These are phyloP conservation scores for Lotus japonicus DNA, from an alignment of 306 rosid genomes.

Conservation along the genomic window DNA sequence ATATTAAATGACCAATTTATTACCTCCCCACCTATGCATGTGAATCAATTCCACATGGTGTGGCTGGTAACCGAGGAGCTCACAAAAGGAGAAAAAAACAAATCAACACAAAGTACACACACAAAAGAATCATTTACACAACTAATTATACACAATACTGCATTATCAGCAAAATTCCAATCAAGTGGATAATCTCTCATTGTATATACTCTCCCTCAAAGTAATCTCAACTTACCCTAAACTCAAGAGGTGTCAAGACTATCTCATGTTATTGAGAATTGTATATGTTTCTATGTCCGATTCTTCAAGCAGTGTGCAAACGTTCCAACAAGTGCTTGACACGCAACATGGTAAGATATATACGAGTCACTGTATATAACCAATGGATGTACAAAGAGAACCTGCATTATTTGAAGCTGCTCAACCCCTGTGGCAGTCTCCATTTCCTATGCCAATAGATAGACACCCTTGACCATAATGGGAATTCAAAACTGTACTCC, in stretches of 20 bases:
- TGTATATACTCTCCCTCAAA: conserved; percentile 23
- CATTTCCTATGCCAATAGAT: conserved; percentile 96
- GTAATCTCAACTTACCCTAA: conserved; percentile 28
- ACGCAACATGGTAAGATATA: conserved; percentile 31
- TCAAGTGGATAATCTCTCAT: conserved; percentile 11
- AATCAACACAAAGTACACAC: neutral
- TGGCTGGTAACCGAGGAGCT: neutral
- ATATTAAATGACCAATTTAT: neutral
- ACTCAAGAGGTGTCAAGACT: neutral
- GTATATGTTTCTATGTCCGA: conserved; percentile 4
- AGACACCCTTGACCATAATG: conserved; percentile 93
- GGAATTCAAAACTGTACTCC: conserved; percentile 81
- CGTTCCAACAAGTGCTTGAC: conserved; percentile 21
- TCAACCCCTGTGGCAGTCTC: conserved; percentile 74
- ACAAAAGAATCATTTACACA: conserved; percentile 23
- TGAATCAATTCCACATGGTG: neutral
- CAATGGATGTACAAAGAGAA: conserved; percentile 23
- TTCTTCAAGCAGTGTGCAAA: conserved; percentile 16
- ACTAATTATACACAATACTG: conserved; percentile 18
- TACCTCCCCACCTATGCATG: neutral
- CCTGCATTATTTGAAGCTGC: conserved; percentile 28
- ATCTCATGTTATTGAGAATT: conserved; percentile 18
- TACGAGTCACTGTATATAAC: conserved; percentile 30
- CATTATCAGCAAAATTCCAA: conserved; percentile 26
- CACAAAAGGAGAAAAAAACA: neutral